These are phyloP conservation scores for Fistulifera solaris DNA, from an alignment of 108 stramenopile species.

Conservation along the genomic window DNA sequence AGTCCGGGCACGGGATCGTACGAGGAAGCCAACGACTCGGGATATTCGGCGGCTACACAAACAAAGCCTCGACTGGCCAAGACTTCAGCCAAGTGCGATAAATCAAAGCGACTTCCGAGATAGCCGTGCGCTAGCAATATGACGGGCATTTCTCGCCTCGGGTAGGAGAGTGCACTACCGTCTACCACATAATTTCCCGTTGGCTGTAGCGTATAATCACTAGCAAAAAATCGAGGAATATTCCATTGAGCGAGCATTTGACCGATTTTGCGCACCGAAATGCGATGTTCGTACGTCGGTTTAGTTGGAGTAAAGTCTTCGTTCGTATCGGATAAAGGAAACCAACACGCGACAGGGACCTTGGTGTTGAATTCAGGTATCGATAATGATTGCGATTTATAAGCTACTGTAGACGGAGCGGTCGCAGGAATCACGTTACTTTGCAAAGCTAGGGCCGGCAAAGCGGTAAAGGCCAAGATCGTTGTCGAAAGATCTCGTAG, in stretches of 20 bases:
- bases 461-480: neutral
- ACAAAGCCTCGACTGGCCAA: slow-evolving; percentile 56
- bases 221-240: slow-evolving; percentile 48
- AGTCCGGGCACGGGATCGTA: slow-evolving; percentile 35
- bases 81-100: slow-evolving; percentile 58
- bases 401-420: slow-evolving; percentile 14
- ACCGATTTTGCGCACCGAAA: slow-evolving; percentile 61
- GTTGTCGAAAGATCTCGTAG: neutral
- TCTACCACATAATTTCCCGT: neutral
- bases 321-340: slow-evolving; percentile 13
- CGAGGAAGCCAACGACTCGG: slow-evolving; percentile 66
- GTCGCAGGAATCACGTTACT: too few species aligned
- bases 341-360: slow-evolving; percentile 54
- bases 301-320: neutral
- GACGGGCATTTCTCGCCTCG: slow-evolving; percentile 19
- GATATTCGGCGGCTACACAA: slow-evolving; percentile 56
- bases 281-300: slow-evolving; percentile 40
- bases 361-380: slow-evolving; percentile 16
- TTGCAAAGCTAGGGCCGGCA: too few species aligned
- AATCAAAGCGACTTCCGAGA: slow-evolving; percentile 62
- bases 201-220: slow-evolving; percentile 38
- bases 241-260: slow-evolving; percentile 54
- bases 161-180: slow-evolving; percentile 6
- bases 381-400: slow-evolving; percentile 15
- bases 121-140: slow-evolving; percentile 55